Base-by-base conservation (phyloP, 306 rosid species). In the Glycyrrhiza uralensis region DNA sequence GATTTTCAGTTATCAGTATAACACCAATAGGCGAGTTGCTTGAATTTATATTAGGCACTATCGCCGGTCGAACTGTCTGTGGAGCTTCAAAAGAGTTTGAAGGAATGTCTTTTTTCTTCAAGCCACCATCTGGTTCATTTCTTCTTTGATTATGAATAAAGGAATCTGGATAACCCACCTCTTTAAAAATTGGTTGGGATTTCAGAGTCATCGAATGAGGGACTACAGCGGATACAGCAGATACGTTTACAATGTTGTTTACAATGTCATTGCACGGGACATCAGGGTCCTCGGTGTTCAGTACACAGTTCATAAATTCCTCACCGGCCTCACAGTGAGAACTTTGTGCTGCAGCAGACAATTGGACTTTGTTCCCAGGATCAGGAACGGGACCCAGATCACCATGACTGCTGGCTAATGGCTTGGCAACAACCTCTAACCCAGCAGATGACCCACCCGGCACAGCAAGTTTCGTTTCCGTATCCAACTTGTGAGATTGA, bases 211-310 rank as follows among this genome's bases (percentile, higher is more conserved):
- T 39, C 7, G 62, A 23, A 52, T 13, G 49, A 61, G 80, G 72
- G 51, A 44, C 61, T 45, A 8, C 39, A 32, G 11, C 11, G 20
- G 76, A 71, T 29, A 7, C 5, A 26, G 42, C 39, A 35, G 41
- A 35, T 35, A 1, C 12, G n/a, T n/a, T n/a, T n/a, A n/a, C n/a
- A n/a, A n/a, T n/a, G n/a, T n/a, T n/a, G 1, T 65, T 65, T 28
- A 63, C 14, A 42, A 33, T 39, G 15, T 85, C 90, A 47, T 92
- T 80, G 74, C 59, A 52, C 1, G 97, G 97, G 73, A 92, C 64
- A 41, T 86, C 87, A 12, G 85, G 79, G 54, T 86, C 90, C 84
- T 92, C 96, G 1, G 78, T 78, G 71, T 87, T 92, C 65, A 92
- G 69, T 39, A 28, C 8, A 57, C 97, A 92, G 49, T 49, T 11